Conservation (phyloP, 78 protist genomes). For the Dictyostelium firmibasis region DNA sequence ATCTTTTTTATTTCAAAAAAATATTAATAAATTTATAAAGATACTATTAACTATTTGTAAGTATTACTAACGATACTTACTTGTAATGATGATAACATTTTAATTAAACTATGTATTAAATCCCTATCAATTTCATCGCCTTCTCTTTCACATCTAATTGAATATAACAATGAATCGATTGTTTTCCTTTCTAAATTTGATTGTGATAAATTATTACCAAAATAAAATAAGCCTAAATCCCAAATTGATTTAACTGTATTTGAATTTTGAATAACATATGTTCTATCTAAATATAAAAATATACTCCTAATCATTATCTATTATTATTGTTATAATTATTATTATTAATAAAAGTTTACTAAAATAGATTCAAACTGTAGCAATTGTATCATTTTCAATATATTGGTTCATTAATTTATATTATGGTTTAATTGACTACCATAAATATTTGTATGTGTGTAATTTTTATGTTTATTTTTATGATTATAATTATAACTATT, state of each 20-base stretch:
- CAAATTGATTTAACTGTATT: slow-evolving; percentile 48
- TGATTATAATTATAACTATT: too few species aligned
- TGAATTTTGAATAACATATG: slow-evolving; percentile 77
- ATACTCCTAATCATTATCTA: slow-evolving; percentile 85
- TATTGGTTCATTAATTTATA: too few species aligned
- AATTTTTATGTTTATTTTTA: not conserved
- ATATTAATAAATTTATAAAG: not conserved
- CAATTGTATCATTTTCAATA: too few species aligned
- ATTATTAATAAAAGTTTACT: not conserved
- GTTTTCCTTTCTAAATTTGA: slow-evolving; percentile 53
- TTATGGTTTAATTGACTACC: not conserved
- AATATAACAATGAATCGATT: slow-evolving; percentile 46
- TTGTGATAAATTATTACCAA: slow-evolving; percentile 35
- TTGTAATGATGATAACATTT: slow-evolving; percentile 81
- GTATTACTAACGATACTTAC: too few species aligned
- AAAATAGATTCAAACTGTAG: too few species aligned
- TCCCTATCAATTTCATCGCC: slow-evolving; percentile 83
- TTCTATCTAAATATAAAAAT: slow-evolving; percentile 92
- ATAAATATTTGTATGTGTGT: not conserved
- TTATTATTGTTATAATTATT: not conserved
- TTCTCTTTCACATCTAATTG: slow-evolving; percentile 82
- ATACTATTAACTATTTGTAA: too few species aligned
- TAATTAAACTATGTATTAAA: slow-evolving; percentile 50
- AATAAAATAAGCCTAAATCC: slow-evolving; percentile 91
- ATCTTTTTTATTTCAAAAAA: slow-evolving; percentile 20